These are phyloP conservation scores for Tolypocladium tropicale DNA, from an alignment of 2,329 filamentous ascomycete genomes.

Conservation along the genomic window DNA sequence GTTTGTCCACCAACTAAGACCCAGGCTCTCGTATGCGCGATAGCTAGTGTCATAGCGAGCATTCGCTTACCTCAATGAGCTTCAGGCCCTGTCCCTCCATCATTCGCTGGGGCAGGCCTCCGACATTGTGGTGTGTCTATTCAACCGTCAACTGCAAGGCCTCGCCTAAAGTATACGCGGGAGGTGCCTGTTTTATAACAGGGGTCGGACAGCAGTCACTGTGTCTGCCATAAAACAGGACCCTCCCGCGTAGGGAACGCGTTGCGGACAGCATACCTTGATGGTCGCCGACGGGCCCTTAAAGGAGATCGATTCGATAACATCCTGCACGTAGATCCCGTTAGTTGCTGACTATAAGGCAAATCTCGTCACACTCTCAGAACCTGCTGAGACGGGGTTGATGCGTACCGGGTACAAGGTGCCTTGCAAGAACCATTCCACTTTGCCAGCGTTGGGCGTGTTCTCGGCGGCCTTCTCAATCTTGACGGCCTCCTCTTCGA, in stretches of 20 bases:
- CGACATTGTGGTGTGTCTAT: constrained; percentile 47
- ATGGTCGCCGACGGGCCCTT: constrained; percentile 40
- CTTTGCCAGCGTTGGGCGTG: constrained; percentile 58
- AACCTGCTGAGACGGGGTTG: too few relatives aligned
- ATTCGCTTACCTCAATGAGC: constrained; percentile 2
- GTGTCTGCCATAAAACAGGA: too few relatives aligned
- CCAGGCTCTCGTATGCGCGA: not conserved
- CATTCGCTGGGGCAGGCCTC: constrained; percentile 51
- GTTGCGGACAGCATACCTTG: constrained; percentile 27
- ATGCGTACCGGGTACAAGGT: constrained; percentile 59
- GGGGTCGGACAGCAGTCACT: too few relatives aligned
- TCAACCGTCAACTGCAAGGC: not conserved
- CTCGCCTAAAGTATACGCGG: too few relatives aligned
- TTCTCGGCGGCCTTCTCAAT: constrained; percentile 64
- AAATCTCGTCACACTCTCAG: too few relatives aligned
- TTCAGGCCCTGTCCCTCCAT: constrained; percentile 25
- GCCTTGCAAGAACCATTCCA: constrained; percentile 82
- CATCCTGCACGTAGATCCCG: constrained; percentile 8
- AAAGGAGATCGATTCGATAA: constrained; percentile 39
- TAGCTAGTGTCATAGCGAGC: constrained; percentile 1
- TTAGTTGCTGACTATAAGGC: too few relatives aligned
- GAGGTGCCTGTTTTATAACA: too few relatives aligned
- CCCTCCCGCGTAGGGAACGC: too few relatives aligned
- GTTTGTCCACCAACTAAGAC: constrained; percentile 7
- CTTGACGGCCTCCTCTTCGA: constrained; percentile 61